phyloP scores from a whole-genome alignment of 768 basidiomycete species.

The Suillus spraguei region DNA sequence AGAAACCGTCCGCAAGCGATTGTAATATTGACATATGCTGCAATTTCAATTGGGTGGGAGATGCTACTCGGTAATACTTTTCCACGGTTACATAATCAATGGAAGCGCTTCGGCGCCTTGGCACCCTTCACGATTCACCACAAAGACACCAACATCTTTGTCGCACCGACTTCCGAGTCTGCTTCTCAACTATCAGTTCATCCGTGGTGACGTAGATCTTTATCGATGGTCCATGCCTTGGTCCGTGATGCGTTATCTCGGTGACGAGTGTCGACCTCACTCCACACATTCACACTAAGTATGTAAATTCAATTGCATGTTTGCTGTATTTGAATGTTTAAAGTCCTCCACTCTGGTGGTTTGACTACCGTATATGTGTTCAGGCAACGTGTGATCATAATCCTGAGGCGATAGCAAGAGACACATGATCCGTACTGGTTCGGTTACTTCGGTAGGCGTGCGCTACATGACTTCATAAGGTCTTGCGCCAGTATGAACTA shows the following conservation, averaged over 20 bases:
- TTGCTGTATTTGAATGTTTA: neutral
- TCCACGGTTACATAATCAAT: too few species aligned
- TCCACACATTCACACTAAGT: neutral
- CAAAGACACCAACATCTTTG: neutral
- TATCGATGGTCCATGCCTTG: too few species aligned
- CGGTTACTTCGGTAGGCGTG: neutral
- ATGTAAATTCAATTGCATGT: neutral
- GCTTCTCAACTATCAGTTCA: neutral
- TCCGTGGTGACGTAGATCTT: neutral
- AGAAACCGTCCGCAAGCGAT: too few species aligned
- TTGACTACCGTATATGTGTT: neutral
- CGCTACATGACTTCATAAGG: neutral
- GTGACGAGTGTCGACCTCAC: neutral
- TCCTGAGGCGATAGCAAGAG: neutral
- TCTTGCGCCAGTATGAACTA: neutral
- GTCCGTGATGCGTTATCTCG: neutral
- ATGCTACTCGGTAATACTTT: too few species aligned
- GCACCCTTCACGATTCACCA: too few species aligned
- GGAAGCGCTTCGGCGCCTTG: too few species aligned
- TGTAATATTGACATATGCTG: too few species aligned
- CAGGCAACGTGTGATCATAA: neutral
- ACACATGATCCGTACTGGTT: neutral
- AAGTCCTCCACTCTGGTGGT: neutral
- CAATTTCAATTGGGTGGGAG: too few species aligned
- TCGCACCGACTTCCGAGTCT: neutral